phyloP scores from a whole-genome alignment of 2,329 filamentous ascomycete genomes.

The Zymoseptoria crescenta region DNA sequence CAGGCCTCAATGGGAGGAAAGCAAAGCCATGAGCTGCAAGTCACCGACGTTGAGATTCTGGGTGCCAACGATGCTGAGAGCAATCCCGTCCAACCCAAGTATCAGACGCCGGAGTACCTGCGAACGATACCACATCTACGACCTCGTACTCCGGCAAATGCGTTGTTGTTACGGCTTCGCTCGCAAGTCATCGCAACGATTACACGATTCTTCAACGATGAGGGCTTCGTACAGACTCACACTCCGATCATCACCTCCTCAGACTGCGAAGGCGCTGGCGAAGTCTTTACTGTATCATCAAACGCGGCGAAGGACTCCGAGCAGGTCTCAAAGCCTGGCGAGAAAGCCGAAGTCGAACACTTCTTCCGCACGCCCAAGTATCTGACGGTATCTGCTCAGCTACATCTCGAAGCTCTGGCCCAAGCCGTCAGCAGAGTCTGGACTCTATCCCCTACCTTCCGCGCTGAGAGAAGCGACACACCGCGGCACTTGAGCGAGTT shows the following conservation, averaged over 20 bases:
- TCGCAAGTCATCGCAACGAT: constrained; percentile 70
- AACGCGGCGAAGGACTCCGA: constrained; percentile 24
- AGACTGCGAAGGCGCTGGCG: constrained; percentile 92
- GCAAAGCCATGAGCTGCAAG: constrained; percentile 75
- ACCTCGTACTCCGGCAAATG: constrained; percentile 70
- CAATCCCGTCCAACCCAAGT: constrained; percentile 94
- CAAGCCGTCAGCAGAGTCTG: constrained; percentile 86
- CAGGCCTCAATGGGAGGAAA: constrained; percentile 55
- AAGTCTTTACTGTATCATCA: constrained; percentile 67
- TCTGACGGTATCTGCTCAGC: constrained; percentile 86
- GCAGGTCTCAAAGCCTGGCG: constrained; percentile 35
- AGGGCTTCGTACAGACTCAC: constrained; percentile 73
- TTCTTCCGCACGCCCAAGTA: constrained; percentile 91
- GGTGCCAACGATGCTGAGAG: constrained; percentile 78
- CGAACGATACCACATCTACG: constrained; percentile 83
- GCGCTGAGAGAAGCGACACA: constrained; percentile 88
- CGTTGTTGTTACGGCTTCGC: constrained; percentile 70
- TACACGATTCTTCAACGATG: constrained; percentile 64
- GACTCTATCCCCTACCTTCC: constrained; percentile 88
- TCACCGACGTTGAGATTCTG: constrained; percentile 59
- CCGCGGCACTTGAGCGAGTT: constrained; percentile 93
- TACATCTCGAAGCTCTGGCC: constrained; percentile 86
- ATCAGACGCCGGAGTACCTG: constrained; percentile 81
- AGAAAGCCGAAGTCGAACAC: constrained; percentile 30
- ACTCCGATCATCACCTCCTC: constrained; percentile 93